phyloP scores from a whole-genome alignment of 2,329 filamentous ascomycete species.

The Fusarium xylarioides region DNA sequence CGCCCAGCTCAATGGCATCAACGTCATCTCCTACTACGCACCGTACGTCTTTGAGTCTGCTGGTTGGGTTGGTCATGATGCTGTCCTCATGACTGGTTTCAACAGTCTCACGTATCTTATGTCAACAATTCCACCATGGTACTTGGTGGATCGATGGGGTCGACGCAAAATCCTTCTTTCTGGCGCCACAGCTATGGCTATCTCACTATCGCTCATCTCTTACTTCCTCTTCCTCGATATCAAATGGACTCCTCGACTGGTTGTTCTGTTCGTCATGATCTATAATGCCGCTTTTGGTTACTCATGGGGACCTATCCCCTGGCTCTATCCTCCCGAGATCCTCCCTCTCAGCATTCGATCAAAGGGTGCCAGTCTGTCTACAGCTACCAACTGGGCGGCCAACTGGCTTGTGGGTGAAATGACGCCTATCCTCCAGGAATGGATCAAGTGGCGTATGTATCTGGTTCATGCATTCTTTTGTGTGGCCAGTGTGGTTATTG shows the following conservation, averaged over 20 bases:
- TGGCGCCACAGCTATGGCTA: slow-evolving; percentile 87
- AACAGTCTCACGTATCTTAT: slow-evolving; percentile 90
- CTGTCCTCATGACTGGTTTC: slow-evolving; percentile 96
- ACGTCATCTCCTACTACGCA: slow-evolving; percentile 99
- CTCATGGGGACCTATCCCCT: slow-evolving; percentile 95
- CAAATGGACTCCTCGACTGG: slow-evolving; percentile 78
- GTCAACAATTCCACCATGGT: slow-evolving; percentile 96
- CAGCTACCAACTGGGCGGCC: slow-evolving; percentile 96
- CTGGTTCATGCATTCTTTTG: slow-evolving; percentile 97
- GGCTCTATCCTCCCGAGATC: slow-evolving; percentile 99
- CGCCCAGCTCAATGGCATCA: slow-evolving; percentile 97
- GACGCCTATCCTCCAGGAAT: slow-evolving; percentile 91
- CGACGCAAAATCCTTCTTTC: slow-evolving; percentile 88
- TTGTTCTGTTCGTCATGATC: slow-evolving; percentile 95
- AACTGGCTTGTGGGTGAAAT: slow-evolving; percentile 97
- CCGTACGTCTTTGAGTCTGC: slow-evolving; percentile 96
- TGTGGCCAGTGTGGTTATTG: slow-evolving; percentile 92
- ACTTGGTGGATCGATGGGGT: slow-evolving; percentile 92
- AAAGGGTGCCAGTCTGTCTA: slow-evolving; percentile 95
- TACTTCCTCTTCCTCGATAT: slow-evolving; percentile 96
- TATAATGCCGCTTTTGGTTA: slow-evolving; percentile 98
- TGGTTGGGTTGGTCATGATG: slow-evolving; percentile 90
- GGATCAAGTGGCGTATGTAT: slow-evolving; percentile 93
- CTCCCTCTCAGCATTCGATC: slow-evolving; percentile 94
- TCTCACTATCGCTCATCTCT: slow-evolving; percentile 88